Percentiles rank a stretch among this genome's conserved stretches.
These are phyloP conservation scores for Acacia acuminata DNA, from an alignment of 306 rosid genomes.

Conservation along the genomic window DNA sequence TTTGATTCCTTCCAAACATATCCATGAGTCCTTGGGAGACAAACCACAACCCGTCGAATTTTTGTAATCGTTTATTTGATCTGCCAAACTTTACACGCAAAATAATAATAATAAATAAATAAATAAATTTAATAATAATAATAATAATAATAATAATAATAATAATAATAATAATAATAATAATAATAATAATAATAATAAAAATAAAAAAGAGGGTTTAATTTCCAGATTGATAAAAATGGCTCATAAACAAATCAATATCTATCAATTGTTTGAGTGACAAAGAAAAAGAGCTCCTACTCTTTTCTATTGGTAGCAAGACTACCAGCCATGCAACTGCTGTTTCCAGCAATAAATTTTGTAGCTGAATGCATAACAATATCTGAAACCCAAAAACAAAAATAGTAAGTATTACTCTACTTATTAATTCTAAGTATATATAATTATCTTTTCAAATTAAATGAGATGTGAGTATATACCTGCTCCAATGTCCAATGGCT, in stretches of 20 bases:
- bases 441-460: neutral
- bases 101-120: too few species aligned
- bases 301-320: constrained; percentile 55
- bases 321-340: constrained; percentile 67
- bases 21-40: neutral
- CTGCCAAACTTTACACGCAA: neutral
- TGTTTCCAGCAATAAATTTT: constrained; percentile 67
- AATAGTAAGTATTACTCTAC: too few species aligned
- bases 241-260: neutral
- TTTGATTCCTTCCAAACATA: neutral
- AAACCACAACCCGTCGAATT: neutral
- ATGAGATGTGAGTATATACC: constrained; percentile 33
- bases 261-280: neutral
- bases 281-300: constrained; percentile 33
- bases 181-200: neutral
- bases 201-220: neutral
- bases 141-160: neutral
- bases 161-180: neutral
- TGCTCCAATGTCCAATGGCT: constrained; percentile 63
- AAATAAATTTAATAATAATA: neutral
- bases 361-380: constrained; percentile 72
- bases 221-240: neutral
- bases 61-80: too few species aligned
- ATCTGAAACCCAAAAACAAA: constrained; percentile 28
- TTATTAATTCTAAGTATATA: neutral